Evolutionary conservation across 768 basidiomycete species (phyloP), one percentile per base, ranked within the genome.

Genomic region (Coprinopsis cinerea): DNA sequence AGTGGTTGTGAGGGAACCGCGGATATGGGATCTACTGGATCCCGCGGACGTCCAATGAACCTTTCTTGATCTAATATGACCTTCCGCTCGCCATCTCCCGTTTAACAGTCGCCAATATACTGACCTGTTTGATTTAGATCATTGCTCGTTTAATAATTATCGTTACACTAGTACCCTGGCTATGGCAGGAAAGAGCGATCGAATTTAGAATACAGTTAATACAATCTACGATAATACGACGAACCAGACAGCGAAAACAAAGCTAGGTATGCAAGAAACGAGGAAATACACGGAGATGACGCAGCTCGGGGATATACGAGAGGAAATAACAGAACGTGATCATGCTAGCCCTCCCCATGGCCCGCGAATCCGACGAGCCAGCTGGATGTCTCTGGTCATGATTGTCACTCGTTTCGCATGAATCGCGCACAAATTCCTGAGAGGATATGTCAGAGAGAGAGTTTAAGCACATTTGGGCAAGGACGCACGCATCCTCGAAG

Each of bases 351-450:
- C 85, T 44, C 83, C 83, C 85, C 88, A 93, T 40, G 85, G 83
- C 2, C 95, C 95, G 43, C 95, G 82, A 74, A 98, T 92, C 55
- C 96, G 80, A 48, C 96, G 78, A 20, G 96, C 96, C 46, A 99
- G 83, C 60, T 97, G 95, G 51, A 99, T 94, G 59, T 99, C 96
- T 45, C 87, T 79, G 49, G 92, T 92, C 94, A 97, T 97, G 58
- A 97, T 85, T 4, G 95, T 99, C 3, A 98, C 95, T 59, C 95
- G 85, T 67, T 95, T 97, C 14, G 95, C 95, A 61, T 98, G 95
- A 56, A 99, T 89, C 4, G 95, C 94, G 61, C 96, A 99, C 27
- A 96, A 72, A 64, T 97, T 96, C 36, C 93, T 96, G 53, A 53
- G 20, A 27, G 44, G 13, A 40, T n/a, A 18, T 41, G 32, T 18